phyloP scores from a whole-genome alignment of 306 rosid genomes.

The Cicer cuneatum region DNA sequence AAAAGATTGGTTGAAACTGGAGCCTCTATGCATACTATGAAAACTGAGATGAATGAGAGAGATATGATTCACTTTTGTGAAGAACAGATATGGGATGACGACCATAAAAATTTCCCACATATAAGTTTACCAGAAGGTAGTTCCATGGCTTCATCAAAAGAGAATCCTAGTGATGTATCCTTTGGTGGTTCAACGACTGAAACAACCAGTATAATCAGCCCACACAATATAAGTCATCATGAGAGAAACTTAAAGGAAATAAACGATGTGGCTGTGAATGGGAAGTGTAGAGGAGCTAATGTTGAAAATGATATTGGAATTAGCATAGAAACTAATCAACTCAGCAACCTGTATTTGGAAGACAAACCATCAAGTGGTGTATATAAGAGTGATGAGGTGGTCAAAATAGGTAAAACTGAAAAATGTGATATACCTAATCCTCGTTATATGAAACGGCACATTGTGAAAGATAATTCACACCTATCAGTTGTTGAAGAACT shows the following conservation, averaged over 20 bases:
- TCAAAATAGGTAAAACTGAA: conserved; percentile 3
- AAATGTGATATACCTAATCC: conserved; percentile 18
- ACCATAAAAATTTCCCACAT: conserved; percentile 26
- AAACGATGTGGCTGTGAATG: conserved; percentile 34
- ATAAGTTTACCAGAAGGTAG: conserved; percentile 17
- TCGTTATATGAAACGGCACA: too few species aligned
- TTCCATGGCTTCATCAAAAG: not conserved
- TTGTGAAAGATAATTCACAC: not conserved
- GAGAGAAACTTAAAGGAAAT: conserved; percentile 10
- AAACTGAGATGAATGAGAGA: conserved; percentile 34
- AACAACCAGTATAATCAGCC: too few species aligned
- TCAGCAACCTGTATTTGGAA: conserved; percentile 34
- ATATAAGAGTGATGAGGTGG: conserved; percentile 33
- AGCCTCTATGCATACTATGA: conserved; percentile 41
- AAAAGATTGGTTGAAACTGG: conserved; percentile 44
- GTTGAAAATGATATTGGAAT: conserved; percentile 2
- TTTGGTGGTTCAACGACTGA: too few species aligned
- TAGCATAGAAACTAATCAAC: conserved; percentile 24
- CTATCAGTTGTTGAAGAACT: conserved; percentile 36
- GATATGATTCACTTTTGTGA: conserved; percentile 22
- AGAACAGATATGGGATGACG: conserved; percentile 43
- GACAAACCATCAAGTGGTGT: conserved; percentile 35
- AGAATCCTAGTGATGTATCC: conserved; percentile 14
- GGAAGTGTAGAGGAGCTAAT: conserved; percentile 33
- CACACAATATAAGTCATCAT: too few species aligned